phyloP scores from a whole-genome alignment of 345 rosid genomes.

The Rhodomyrtus tomentosa region DNA sequence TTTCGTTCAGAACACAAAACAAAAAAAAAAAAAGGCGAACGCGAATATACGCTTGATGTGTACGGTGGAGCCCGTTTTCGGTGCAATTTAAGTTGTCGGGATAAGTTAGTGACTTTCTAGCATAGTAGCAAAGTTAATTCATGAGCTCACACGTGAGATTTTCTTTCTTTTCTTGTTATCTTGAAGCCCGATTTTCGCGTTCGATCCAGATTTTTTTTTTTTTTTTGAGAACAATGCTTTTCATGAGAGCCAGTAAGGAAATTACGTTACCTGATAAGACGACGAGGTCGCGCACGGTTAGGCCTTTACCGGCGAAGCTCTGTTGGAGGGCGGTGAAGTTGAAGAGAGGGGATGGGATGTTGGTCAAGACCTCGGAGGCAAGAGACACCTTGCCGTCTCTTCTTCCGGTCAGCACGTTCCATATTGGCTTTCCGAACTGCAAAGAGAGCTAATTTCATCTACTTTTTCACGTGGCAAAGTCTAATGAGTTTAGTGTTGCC shows the following conservation, averaged over 20 bases:
- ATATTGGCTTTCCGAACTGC: slow-evolving; percentile 24
- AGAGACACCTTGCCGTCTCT: slow-evolving; percentile 31
- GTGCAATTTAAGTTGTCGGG: background rate
- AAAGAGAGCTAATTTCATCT: background rate
- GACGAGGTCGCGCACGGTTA: slow-evolving; percentile 28
- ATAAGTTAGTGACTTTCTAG: background rate
- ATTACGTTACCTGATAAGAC: slow-evolving; percentile 28
- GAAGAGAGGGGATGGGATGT: slow-evolving; percentile 20
- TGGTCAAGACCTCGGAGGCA: slow-evolving; percentile 6
- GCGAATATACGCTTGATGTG: background rate
- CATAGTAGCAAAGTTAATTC: background rate
- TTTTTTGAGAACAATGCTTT: background rate
- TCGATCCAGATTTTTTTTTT: background rate
- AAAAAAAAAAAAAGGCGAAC: background rate
- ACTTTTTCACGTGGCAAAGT: too few species aligned
- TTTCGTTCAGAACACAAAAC: background rate
- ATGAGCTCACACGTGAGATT: background rate
- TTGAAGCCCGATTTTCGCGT: background rate
- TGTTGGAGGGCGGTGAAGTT: slow-evolving; percentile 15
- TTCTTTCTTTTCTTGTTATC: background rate
- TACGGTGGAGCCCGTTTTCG: background rate
- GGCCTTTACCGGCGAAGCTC: slow-evolving; percentile 21
- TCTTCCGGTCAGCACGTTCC: slow-evolving; percentile 36
- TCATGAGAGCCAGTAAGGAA: background rate
- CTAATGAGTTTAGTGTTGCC: background rate